phyloP scores from a whole-genome alignment of 2,329 filamentous ascomycete genomes.

The Ceratocystis papillata region DNA sequence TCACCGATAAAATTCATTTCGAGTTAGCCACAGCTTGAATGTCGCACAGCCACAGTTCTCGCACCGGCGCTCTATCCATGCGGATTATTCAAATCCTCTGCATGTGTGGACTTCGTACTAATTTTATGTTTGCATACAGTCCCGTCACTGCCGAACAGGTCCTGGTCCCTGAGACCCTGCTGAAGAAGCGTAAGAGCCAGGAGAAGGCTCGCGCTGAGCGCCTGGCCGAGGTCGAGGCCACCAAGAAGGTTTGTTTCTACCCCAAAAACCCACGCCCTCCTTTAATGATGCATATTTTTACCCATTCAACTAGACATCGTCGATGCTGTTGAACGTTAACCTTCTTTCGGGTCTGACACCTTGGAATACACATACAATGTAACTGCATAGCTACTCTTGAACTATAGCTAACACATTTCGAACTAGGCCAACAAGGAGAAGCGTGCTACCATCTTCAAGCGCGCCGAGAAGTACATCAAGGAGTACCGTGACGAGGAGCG shows the following conservation, averaged over 20 bases:
- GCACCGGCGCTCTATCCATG: slow-evolving; percentile 61
- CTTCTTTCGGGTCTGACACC: slow-evolving; percentile 98
- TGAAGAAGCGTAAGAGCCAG: slow-evolving; percentile 99
- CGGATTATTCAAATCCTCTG: slow-evolving; percentile 45
- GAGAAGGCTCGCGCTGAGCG: slow-evolving; percentile 96
- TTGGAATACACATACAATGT: slow-evolving; percentile 28
- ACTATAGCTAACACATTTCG: slow-evolving; percentile 21
- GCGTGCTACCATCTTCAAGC: slow-evolving; percentile 98
- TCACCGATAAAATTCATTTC: slow-evolving; percentile 76
- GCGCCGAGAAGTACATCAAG: slow-evolving; percentile 98
- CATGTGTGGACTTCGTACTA: slow-evolving; percentile 59
- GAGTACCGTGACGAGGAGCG: slow-evolving; percentile 98
- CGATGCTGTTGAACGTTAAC: slow-evolving; percentile 97
- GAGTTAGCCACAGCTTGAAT: slow-evolving; percentile 87
- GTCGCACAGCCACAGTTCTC: slow-evolving; percentile 90
- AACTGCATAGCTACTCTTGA: background rate
- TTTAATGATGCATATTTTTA: slow-evolving; percentile 64
- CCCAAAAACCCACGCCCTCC: background rate
- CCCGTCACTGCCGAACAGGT: slow-evolving; percentile 90
- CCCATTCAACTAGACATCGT: slow-evolving; percentile 81
- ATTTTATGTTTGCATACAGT: slow-evolving; percentile 58
- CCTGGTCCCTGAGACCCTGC: slow-evolving; percentile 95
- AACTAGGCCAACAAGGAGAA: slow-evolving; percentile 93
- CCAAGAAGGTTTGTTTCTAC: slow-evolving; percentile 67
- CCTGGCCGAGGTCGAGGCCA: slow-evolving; percentile 67